These are phyloP conservation scores for Lepidium sativum DNA, from an alignment of 345 rosid species.

Conservation along the genomic window DNA sequence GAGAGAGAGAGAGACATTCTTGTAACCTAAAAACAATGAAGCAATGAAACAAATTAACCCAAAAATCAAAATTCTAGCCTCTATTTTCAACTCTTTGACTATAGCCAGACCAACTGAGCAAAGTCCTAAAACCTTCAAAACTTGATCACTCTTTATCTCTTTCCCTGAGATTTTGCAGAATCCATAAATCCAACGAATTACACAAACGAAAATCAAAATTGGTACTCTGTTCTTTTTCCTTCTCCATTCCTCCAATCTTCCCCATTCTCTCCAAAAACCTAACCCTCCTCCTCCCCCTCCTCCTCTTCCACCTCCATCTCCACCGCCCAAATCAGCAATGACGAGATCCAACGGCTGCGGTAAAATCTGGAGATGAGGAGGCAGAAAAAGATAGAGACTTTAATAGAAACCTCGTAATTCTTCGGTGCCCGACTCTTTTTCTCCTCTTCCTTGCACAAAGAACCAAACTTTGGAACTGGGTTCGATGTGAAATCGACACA, in stretches of 20 bases:
- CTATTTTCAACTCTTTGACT: conserved; percentile 10
- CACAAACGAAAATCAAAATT: conserved; percentile 7
- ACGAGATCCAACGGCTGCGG: conserved; percentile 25
- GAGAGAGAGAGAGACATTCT: no score
- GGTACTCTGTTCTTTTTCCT: conserved; percentile 20
- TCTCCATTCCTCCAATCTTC: conserved; percentile 27
- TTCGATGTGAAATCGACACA: conserved; percentile 13
- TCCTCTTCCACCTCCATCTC: conserved; percentile 17
- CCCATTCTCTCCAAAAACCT: conserved; percentile 25
- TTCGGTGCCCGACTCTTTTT: neutral
- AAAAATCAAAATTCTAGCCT: neutral
- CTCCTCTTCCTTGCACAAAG: conserved; percentile 21
- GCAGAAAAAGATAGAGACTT: conserved; percentile 15
- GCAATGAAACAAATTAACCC: conserved; percentile 10
- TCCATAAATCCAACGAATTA: conserved; percentile 16
- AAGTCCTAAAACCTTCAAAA: conserved; percentile 15
- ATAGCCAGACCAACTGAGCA: conserved; percentile 1
- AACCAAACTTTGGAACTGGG: conserved; percentile 23
- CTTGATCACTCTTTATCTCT: conserved; percentile 1
- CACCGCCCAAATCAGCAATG: conserved; percentile 23
- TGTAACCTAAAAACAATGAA: conserved; percentile 14
- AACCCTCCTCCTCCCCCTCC: neutral
- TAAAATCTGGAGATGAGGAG: conserved; percentile 1
- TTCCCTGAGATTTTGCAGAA: conserved; percentile 13
- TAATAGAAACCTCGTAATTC: neutral